phyloP scores from a whole-genome alignment of 805 yeast species.

The Hanseniaspora thailandica region DNA sequence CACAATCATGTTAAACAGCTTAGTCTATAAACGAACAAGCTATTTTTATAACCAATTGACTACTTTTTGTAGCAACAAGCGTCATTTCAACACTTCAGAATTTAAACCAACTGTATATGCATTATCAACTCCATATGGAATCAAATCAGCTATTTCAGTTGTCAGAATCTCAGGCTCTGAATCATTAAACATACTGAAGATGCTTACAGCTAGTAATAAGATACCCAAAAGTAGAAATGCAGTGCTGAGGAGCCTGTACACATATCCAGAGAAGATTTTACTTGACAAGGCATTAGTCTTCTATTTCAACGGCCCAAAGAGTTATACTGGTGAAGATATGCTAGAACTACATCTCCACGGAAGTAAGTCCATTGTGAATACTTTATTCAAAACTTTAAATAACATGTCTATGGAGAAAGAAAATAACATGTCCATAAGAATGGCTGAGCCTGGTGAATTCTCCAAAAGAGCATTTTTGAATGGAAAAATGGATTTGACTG shows the following conservation, averaged over 20 bases:
- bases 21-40: neutral
- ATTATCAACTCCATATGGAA: slow-evolving; percentile 65
- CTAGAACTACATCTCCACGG: slow-evolving; percentile 91
- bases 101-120: slow-evolving; percentile 74
- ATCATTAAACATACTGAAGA: slow-evolving; percentile 34
- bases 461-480: slow-evolving; percentile 77
- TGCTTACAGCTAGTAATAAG: slow-evolving; percentile 34
- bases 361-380: slow-evolving; percentile 69
- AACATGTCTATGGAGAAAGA: slow-evolving; percentile 36
- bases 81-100: neutral
- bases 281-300: slow-evolving; percentile 70
- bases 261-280: slow-evolving; percentile 27
- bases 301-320: slow-evolving; percentile 57
- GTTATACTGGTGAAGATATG: slow-evolving; percentile 88
- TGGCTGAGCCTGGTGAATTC: slow-evolving; percentile 91
- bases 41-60: neutral
- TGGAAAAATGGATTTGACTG: slow-evolving; percentile 73
- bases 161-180: slow-evolving; percentile 71
- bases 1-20: neutral
- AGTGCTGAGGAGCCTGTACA: slow-evolving; percentile 44
- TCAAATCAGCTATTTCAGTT: slow-evolving; percentile 73
- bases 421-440: slow-evolving; percentile 39
- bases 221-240: slow-evolving; percentile 45
- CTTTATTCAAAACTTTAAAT: slow-evolving; percentile 54
- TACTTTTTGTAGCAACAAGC: neutral